phyloP scores from a whole-genome alignment of 2,329 filamentous ascomycete species.

The Cytospora schulzeri region DNA sequence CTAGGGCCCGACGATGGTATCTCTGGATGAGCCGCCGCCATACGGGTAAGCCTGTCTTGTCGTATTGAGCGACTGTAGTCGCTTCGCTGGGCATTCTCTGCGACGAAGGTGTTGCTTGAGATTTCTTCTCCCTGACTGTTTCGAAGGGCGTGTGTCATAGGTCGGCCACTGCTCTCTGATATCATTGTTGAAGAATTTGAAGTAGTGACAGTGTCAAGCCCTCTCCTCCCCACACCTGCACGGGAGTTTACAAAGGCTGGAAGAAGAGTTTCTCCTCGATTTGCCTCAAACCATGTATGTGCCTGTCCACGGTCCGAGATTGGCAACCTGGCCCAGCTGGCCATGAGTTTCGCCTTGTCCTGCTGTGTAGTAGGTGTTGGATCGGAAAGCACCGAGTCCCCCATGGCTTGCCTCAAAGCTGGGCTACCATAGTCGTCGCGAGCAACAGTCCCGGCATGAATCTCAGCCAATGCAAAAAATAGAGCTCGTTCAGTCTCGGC shows the following conservation, averaged over 20 bases:
- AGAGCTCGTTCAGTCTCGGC: slow-evolving; percentile 29
- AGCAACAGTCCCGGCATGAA: slow-evolving; percentile 27
- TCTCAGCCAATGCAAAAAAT: slow-evolving; percentile 29
- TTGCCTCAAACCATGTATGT: slow-evolving; percentile 22
- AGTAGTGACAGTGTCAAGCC: neutral
- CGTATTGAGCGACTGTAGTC: neutral
- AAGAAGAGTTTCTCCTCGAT: neutral
- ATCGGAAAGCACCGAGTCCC: slow-evolving; percentile 6
- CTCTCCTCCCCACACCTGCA: neutral
- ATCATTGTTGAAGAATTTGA: neutral
- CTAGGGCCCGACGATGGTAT: neutral
- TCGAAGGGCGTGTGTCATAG: neutral
- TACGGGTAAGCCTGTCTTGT: neutral
- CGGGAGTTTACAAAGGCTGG: neutral
- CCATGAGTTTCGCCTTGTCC: slow-evolving; percentile 17
- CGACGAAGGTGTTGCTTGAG: neutral
- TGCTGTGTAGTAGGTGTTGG: slow-evolving; percentile 18
- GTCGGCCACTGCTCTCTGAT: neutral
- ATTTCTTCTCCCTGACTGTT: neutral
- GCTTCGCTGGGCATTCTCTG: neutral
- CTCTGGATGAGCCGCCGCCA: neutral
- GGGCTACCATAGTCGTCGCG: slow-evolving; percentile 39
- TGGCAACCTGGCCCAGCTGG: slow-evolving; percentile 8
- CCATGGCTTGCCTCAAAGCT: neutral
- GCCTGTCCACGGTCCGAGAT: slow-evolving; percentile 8